phyloP scores from a whole-genome alignment of 768 basidiomycete genomes.

The Tylopilus sp. region DNA sequence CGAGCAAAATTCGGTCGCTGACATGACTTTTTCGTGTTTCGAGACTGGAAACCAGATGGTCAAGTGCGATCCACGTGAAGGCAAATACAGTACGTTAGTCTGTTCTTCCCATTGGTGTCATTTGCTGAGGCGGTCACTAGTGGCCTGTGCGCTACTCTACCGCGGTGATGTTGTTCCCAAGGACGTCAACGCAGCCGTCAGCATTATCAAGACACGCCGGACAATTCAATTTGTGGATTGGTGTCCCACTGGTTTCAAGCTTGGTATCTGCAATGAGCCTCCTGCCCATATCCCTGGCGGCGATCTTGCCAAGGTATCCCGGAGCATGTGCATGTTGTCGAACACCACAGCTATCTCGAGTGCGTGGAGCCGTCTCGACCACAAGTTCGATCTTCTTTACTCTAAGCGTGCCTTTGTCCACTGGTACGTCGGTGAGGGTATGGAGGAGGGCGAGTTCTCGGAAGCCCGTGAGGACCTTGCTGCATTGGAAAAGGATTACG shows the following conservation, averaged over 20 bases:
- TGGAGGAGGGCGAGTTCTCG: slow-evolving; percentile 95
- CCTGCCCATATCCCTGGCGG: slow-evolving; percentile 73
- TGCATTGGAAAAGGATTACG: slow-evolving; percentile 98
- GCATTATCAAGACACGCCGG: slow-evolving; percentile 72
- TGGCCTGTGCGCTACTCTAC: slow-evolving; percentile 69
- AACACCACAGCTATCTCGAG: slow-evolving; percentile 72
- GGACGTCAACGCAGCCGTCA: slow-evolving; percentile 73
- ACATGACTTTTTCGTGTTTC: slow-evolving; percentile 94
- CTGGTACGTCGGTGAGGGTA: slow-evolving; percentile 75
- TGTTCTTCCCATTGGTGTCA: not conserved
- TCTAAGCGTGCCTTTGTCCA: slow-evolving; percentile 57
- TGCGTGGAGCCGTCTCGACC: slow-evolving; percentile 71
- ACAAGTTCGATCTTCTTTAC: slow-evolving; percentile 79
- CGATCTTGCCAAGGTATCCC: slow-evolving; percentile 72
- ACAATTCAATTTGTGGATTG: slow-evolving; percentile 80
- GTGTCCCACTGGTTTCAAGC: slow-evolving; percentile 78
- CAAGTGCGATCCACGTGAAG: slow-evolving; percentile 76
- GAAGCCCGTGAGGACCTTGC: slow-evolving; percentile 99
- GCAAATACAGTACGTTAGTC: slow-evolving; percentile 61
- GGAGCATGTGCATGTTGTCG: slow-evolving; percentile 76
- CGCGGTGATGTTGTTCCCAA: slow-evolving; percentile 78
- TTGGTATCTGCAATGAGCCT: slow-evolving; percentile 76
- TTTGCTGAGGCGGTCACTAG: slow-evolving; percentile 24
- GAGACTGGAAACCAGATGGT: slow-evolving; percentile 78
- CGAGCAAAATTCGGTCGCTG: slow-evolving; percentile 96